phyloP scores from a whole-genome alignment of 2,329 filamentous ascomycete genomes.

The Clonostachys rhizophaga region DNA sequence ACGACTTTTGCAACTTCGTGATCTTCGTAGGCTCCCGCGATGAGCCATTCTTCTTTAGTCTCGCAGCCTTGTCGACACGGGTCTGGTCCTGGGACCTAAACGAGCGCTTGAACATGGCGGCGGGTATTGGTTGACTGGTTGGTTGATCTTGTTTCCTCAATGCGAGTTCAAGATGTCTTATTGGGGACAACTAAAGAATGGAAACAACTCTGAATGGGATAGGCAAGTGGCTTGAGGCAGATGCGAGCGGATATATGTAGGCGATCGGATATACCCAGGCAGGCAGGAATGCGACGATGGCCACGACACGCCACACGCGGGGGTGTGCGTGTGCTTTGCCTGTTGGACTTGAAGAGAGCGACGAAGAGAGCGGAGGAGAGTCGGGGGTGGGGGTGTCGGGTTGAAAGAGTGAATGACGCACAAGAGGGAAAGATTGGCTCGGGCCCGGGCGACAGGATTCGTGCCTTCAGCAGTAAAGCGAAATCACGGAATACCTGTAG shows the following conservation, averaged over 20 bases:
- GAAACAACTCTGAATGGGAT: neutral
- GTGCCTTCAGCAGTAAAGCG: constrained; percentile 5
- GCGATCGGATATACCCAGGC: too few relatives aligned
- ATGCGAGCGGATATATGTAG: too few relatives aligned
- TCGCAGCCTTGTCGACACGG: constrained; percentile 83
- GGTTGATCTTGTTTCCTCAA: too few relatives aligned
- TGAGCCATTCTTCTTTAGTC: constrained; percentile 61
- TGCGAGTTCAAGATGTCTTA: neutral
- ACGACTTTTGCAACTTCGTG: constrained; percentile 78
- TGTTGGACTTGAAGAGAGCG: constrained; percentile 34
- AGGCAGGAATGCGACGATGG: constrained; percentile 9
- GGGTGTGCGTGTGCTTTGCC: too few relatives aligned
- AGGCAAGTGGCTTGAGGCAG: neutral
- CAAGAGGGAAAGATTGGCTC: constrained; percentile 33
- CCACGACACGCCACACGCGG: constrained; percentile 12
- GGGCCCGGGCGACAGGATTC: constrained; percentile 50
- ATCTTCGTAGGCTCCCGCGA: constrained; percentile 72
- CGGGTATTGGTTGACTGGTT: constrained; percentile 13
- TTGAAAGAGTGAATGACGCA: constrained; percentile 25
- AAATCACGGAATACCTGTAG: constrained; percentile 7
- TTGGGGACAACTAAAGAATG: neutral
- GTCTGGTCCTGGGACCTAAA: constrained; percentile 69
- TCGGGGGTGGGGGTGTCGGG: constrained; percentile 14
- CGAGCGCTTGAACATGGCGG: constrained; percentile 86
- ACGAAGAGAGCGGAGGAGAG: constrained; percentile 45